phyloP scores from a whole-genome alignment of 208 protist species.

The Acanthamoeba lenticulata region DNA sequence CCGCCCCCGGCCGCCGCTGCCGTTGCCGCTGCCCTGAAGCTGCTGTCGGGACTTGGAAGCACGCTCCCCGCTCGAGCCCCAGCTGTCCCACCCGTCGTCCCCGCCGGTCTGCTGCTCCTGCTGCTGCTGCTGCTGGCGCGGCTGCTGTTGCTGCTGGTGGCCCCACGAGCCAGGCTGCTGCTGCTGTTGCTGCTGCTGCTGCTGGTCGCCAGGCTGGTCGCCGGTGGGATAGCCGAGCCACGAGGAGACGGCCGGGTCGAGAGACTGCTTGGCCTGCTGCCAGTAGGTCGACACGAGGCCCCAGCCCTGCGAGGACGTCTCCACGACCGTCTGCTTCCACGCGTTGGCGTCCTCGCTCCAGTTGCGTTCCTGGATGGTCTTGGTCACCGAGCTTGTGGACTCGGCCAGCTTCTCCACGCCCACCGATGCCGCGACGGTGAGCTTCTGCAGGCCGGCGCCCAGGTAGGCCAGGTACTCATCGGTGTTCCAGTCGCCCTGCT shows the following conservation, averaged over 20 bases:
- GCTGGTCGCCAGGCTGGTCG: not conserved
- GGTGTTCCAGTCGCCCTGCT: not conserved
- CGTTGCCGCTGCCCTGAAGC: not conserved
- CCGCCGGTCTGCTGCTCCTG: not conserved
- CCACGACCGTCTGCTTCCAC: slow-evolving; percentile 40
- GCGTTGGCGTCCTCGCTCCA: slow-evolving; percentile 59
- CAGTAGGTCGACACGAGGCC: slow-evolving; percentile 33
- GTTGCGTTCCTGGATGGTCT: slow-evolving; percentile 50
- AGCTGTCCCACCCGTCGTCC: not conserved
- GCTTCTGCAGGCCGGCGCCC: not conserved
- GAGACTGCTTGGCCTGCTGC: slow-evolving; percentile 13
- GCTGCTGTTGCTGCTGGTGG: not conserved
- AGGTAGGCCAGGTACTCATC: slow-evolving; percentile 15
- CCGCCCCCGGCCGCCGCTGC: not conserved
- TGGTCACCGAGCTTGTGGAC: slow-evolving; percentile 35
- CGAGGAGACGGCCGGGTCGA: slow-evolving; percentile 29
- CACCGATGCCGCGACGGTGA: slow-evolving; percentile 12
- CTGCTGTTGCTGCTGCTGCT: not conserved
- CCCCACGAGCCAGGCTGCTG: too few relatives aligned
- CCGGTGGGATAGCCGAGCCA: slow-evolving; percentile 17
- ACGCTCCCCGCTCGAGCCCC: not conserved
- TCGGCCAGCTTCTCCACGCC: slow-evolving; percentile 38
- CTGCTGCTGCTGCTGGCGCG: not conserved
- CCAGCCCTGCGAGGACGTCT: slow-evolving; percentile 51
- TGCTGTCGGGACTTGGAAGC: not conserved